Evolutionary conservation across 805 yeast genomes (phyloP).

Genomic region (Debaryomyces castellii): DNA sequence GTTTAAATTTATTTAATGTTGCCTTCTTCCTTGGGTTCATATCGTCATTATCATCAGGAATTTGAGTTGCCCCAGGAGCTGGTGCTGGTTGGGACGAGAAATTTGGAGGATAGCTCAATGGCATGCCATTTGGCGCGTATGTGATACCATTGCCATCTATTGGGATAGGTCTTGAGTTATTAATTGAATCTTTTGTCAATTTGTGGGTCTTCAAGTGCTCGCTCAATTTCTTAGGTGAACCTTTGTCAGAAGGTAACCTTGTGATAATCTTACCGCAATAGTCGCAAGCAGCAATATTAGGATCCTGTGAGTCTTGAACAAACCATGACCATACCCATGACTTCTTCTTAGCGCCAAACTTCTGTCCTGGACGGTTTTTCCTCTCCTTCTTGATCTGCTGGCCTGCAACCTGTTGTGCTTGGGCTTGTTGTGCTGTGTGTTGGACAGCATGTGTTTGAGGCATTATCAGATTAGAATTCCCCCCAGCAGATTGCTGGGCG

Average conservation of each 20-base stretch:
- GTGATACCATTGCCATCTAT: conserved; percentile 39
- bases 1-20: conserved; percentile 7
- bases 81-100: conserved; percentile 8
- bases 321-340: conserved; percentile 69
- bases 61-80: background rate
- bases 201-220: conserved; percentile 59
- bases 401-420: conserved; percentile 6
- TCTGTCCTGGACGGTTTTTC: conserved; percentile 52
- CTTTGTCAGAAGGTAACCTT: conserved; percentile 52
- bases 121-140: conserved; percentile 31
- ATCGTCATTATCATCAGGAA: conserved; percentile 5
- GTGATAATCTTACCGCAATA: conserved; percentile 50
- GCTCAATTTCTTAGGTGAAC: conserved; percentile 57
- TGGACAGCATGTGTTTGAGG: conserved; percentile 4
- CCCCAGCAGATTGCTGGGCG: conserved; percentile 5
- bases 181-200: conserved; percentile 39
- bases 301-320: conserved; percentile 47
- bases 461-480: background rate
- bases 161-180: conserved; percentile 38
- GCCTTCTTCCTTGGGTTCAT: conserved; percentile 6
- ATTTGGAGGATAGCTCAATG: conserved; percentile 16
- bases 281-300: conserved; percentile 54
- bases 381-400: conserved; percentile 25
- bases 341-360: conserved; percentile 59
- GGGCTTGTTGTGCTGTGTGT: conserved; percentile 4